Base-by-base conservation (phyloP, 495 filamentous ascomycete genomes). In the Penicillium diatomitis region DNA sequence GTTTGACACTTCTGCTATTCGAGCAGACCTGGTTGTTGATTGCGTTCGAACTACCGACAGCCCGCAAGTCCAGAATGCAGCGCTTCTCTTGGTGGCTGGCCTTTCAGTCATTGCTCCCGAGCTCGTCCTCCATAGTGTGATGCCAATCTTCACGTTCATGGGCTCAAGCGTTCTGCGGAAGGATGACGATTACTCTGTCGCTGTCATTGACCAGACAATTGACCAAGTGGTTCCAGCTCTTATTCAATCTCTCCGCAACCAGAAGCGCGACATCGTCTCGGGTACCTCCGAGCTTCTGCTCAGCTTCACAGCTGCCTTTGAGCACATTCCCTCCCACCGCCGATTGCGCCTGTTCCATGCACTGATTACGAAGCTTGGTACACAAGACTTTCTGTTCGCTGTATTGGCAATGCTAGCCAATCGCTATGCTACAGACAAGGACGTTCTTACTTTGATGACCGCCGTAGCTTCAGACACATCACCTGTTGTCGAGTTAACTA, bases 101-200 rank as follows among this genome's bases (percentile, higher is more conserved):
- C 66, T 97, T 41, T 90, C 92, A 32, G 80, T 81, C 36, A 85
- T 88, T 55, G 85, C 85, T 0, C 92, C 92, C 1, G 88, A 96
- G 57, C 67, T 89, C 27, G 86, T 98, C 7, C 75, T 97, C 44
- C 90, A 98, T 61, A 95, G 87, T 51, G 86, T 98, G 44, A 97
- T 98, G 92, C 94, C 94, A 5, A 90, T 98, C 34, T 98, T 98
- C 68, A 96, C 92, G 0, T 96, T 96, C 66, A 95, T 96, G 87
- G 86, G 89, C 35, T 82, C 83, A 31, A 91, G 85, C 29, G 82
- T 95, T 7, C 77, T 98, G 20, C 80, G 85, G 32, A 89, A 94
- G 67, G 84, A 88, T 52, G 92, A 98, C 58, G 90, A 96, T 37
- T 96, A 92, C 66, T 97, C 92, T 4, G 89, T 88, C 4, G 84